Evolutionary conservation across 495 filamentous ascomycete genomes (phyloP).

Genomic region (Lepraria neglecta): DNA sequence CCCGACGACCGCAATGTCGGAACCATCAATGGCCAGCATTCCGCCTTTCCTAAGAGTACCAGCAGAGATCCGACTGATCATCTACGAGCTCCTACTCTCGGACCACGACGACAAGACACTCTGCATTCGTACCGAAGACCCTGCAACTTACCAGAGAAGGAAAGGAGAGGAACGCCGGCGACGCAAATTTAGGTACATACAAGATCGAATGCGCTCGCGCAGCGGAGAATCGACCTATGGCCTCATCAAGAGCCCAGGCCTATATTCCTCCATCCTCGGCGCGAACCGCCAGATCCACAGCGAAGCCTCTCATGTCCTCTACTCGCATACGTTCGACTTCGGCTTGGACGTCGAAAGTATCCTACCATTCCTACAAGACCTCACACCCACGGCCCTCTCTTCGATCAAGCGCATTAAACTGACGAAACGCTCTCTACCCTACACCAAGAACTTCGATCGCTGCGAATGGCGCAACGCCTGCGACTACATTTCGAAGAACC

Average conservation of each 20-base stretch:
- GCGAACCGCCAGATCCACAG: slow-evolving; percentile 42
- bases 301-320: slow-evolving; percentile 46
- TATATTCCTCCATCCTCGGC: slow-evolving; percentile 38
- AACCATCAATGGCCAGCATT: neutral
- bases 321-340: slow-evolving; percentile 50
- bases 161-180: slow-evolving; percentile 11
- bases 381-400: slow-evolving; percentile 38
- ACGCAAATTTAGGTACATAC: slow-evolving; percentile 16
- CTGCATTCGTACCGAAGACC: slow-evolving; percentile 15
- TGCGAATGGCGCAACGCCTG: slow-evolving; percentile 46
- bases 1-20: neutral
- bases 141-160: slow-evolving; percentile 4
- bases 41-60: slow-evolving; percentile 30
- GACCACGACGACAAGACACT: slow-evolving; percentile 23
- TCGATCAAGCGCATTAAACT: slow-evolving; percentile 41
- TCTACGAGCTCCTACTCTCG: slow-evolving; percentile 38
- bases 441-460: slow-evolving; percentile 45
- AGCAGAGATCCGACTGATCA: slow-evolving; percentile 39
- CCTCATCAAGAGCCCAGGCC: slow-evolving; percentile 8
- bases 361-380: slow-evolving; percentile 49
- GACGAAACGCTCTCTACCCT: slow-evolving; percentile 44
- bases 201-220: slow-evolving; percentile 21
- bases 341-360: slow-evolving; percentile 47
- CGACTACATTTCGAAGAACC: slow-evolving; percentile 34
- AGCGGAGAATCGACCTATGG: slow-evolving; percentile 18